Percentiles rank a stretch among this genome's conserved stretches.
Evolutionary conservation across 768 basidiomycete species (phyloP).

Genomic region (Leccinum boreale): DNA sequence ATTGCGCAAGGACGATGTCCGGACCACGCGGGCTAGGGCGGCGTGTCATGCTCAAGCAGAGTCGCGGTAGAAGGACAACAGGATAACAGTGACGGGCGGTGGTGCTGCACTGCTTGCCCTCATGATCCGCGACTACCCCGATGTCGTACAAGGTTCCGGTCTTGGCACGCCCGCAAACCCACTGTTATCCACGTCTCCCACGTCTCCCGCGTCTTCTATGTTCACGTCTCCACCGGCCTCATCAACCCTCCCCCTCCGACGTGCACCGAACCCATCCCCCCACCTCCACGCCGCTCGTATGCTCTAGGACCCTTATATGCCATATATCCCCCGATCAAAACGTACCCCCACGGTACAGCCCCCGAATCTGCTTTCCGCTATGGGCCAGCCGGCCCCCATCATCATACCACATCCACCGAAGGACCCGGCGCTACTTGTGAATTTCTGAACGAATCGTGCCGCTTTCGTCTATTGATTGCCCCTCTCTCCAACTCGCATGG

Average conservation of each 20-base stretch:
- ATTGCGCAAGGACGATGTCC: conserved; percentile 74
- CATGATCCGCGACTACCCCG: conserved; percentile 55
- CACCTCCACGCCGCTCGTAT: conserved; percentile 50
- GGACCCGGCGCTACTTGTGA: too few relatives aligned
- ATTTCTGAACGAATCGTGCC: too few relatives aligned
- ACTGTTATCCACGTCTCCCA: conserved; percentile 2
- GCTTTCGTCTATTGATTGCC: too few relatives aligned
- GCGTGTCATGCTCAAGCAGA: not conserved
- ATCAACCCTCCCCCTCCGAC: conserved; percentile 14
- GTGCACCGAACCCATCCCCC: conserved; percentile 43
- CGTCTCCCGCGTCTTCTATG: conserved; percentile 12
- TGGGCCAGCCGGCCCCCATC: conserved; percentile 55
- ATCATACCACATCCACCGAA: too few relatives aligned
- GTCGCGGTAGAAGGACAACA: conserved; percentile 4
- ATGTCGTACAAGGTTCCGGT: conserved; percentile 46
- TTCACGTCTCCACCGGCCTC: conserved; percentile 34
- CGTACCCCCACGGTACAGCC: conserved; percentile 33
- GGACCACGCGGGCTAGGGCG: conserved; percentile 62
- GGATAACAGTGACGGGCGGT: too few relatives aligned
- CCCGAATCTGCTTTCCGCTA: conserved; percentile 31
- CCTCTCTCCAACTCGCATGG: conserved; percentile 56
- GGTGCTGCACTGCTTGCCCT: too few relatives aligned
- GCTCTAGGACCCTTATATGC: conserved; percentile 64
- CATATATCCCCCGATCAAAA: conserved; percentile 66
- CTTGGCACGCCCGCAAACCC: not conserved